A percentile compares a stretch with the other conserved stretches of the same genome.
phyloP scores from a whole-genome alignment of 306 rosid genomes.

The Gleditsia sinensis region DNA sequence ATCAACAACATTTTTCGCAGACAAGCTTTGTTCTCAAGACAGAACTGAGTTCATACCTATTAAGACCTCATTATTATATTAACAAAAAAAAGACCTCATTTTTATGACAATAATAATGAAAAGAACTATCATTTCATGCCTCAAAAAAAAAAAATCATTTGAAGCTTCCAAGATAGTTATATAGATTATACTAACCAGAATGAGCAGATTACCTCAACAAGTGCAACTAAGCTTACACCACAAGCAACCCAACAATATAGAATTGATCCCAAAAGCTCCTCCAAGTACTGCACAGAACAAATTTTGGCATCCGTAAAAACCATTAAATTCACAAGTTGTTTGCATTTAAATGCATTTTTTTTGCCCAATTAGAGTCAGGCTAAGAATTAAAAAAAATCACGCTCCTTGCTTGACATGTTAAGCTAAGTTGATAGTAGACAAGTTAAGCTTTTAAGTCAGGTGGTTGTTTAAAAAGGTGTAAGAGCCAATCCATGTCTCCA shows the following conservation, averaged over 20 bases:
- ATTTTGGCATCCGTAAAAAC: conserved; percentile 7
- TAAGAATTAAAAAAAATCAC: not conserved
- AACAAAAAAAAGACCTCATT: not conserved
- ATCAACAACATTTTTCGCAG: not conserved
- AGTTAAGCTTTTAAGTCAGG: not conserved
- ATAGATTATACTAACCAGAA: conserved; percentile 15
- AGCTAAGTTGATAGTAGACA: not conserved
- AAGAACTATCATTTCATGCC: not conserved
- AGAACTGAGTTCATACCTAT: conserved; percentile 9
- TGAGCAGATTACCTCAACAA: conserved; percentile 72
- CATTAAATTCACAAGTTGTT: conserved; percentile 21
- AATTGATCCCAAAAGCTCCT: conserved; percentile 79
- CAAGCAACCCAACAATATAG: conserved; percentile 92
- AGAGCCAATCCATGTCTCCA: too few species aligned
- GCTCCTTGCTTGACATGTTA: not conserved
- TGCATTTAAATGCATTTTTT: conserved; percentile 7
- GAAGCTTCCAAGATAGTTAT: conserved; percentile 1
- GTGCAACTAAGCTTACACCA: conserved; percentile 86
- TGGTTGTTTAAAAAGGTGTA: not conserved
- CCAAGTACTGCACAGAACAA: conserved; percentile 80
- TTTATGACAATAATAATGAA: not conserved
- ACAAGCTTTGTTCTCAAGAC: not conserved
- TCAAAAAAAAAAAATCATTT: not conserved
- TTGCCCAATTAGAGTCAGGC: not conserved
- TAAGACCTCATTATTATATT: not conserved